Evolutionary conservation across 1,139 yeast species (phyloP).

Genomic region (Taphrina communis): DNA sequence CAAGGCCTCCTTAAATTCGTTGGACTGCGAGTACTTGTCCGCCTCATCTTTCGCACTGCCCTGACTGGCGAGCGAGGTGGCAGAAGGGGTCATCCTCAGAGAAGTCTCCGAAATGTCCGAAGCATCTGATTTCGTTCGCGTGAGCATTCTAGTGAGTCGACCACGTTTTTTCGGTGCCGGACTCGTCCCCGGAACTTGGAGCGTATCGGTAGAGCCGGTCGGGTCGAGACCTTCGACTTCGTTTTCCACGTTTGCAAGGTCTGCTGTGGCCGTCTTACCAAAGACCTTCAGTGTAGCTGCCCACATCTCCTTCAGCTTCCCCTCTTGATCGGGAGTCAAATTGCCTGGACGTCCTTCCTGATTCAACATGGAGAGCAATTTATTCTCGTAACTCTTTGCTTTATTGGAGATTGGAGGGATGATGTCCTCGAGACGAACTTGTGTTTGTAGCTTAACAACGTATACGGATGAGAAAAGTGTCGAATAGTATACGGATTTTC

Average conservation of each 20-base stretch:
- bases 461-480: constrained; percentile 17
- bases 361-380: constrained; percentile 26
- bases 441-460: constrained; percentile 20
- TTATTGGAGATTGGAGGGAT: constrained; percentile 34
- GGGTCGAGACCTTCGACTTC: constrained; percentile 48
- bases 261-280: constrained; percentile 58
- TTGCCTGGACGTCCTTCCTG: constrained; percentile 63
- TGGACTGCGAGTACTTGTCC: constrained; percentile 47
- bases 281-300: constrained; percentile 65
- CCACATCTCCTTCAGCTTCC: constrained; percentile 76
- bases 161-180: constrained; percentile 34
- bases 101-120: constrained; percentile 22
- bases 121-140: constrained; percentile 32
- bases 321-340: constrained; percentile 67
- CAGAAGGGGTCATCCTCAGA: background rate
- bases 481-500: constrained; percentile 10
- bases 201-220: constrained; percentile 46
- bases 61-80: constrained; percentile 1
- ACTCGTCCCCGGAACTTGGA: constrained; percentile 7
- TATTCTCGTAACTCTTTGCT: constrained; percentile 27
- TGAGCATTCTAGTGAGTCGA: constrained; percentile 40
- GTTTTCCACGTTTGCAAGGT: constrained; percentile 44
- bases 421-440: constrained; percentile 32
- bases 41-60: constrained; percentile 39
- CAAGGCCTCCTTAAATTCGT: constrained; percentile 47